Evolutionary conservation across 208 protist species (phyloP), one percentile per base, ranked within the genome.

Genomic region (Acanthamoeba quina): DNA sequence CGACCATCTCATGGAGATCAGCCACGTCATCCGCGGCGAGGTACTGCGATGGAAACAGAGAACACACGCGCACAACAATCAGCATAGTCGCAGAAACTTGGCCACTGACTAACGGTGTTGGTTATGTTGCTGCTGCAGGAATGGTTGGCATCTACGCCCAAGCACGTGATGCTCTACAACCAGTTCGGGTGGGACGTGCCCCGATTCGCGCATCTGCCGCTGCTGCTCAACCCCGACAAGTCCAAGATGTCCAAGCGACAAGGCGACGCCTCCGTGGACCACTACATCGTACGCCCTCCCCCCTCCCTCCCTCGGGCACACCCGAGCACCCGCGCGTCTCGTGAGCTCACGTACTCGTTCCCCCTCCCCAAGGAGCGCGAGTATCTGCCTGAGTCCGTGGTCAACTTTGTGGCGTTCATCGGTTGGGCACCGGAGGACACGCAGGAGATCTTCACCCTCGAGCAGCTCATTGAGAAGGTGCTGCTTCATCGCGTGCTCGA

Each of bases 211-310:
- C 97, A 98, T 83, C 80, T 98, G n/a, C 97, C 97, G 29, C 89
- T 98, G 6, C 90, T 98, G 9, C 68, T 96, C 21, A 96, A 96
- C 78, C 31, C 60, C 17, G 96, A 97, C 74, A 86, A 95, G 56
- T 68, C 66, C 19, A 98, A 98, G 83, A 76, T 98, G 52, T 97
- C 95, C 60, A 98, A 98, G 82, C 88, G 97, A 29, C 95, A 97
- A 41, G 96, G 86, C n/a, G 94, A 96, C 92, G 96, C 94, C 3
- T 97, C 95, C 6, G 96, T 97, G 13, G 86, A 94, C 26, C 24
- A 60, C 49, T 97, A 96, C 76, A 95, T 78, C 2, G 72, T 74
- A 91, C 54, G 93, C 78, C 66, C 31, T 70, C 2, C 24, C 83
- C 37, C 3, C 13, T 44, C 26, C 72, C 11, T 29, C 29, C 3